These are phyloP conservation scores for Rhodotorula sp. DNA, from an alignment of 1,284 basidiomycete genomes.

Conservation along the genomic window DNA sequence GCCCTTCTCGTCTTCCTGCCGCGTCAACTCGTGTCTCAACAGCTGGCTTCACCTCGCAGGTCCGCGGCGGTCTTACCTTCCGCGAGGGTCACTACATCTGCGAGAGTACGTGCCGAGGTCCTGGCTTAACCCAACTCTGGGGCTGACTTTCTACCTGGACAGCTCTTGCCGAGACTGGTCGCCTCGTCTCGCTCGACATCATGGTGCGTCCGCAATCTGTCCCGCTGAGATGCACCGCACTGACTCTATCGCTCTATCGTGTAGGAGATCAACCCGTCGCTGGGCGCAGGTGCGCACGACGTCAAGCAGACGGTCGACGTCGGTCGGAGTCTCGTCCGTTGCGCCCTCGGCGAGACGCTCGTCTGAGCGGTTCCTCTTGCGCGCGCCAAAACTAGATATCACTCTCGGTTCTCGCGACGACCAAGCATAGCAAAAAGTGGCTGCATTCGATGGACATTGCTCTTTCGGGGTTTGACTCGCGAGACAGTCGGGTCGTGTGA, in stretches of 20 bases:
- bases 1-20: constrained; percentile 43
- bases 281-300: constrained; percentile 65
- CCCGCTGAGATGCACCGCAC: too few species aligned
- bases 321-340: constrained; percentile 86
- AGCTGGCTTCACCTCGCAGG: background rate
- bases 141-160: background rate
- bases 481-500: too few species aligned
- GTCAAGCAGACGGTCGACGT: constrained; percentile 87
- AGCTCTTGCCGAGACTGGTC: constrained; percentile 86
- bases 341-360: constrained; percentile 75
- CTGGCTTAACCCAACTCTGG: too few species aligned
- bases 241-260: constrained; percentile 8
- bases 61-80: constrained; percentile 94
- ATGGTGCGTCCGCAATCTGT: constrained; percentile 61
- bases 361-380: constrained; percentile 29
- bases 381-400: too few species aligned
- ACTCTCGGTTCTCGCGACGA: background rate
- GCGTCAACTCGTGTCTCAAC: constrained; percentile 40
- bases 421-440: too few species aligned
- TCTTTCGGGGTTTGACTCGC: too few species aligned
- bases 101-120: constrained; percentile 55
- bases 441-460: too few species aligned
- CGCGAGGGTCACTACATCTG: constrained; percentile 97
- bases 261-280: constrained; percentile 94
- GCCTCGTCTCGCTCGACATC: constrained; percentile 85